Evolutionary conservation across 1,284 basidiomycete genomes (phyloP).

Genomic region (Rhodotorula sp.): DNA sequence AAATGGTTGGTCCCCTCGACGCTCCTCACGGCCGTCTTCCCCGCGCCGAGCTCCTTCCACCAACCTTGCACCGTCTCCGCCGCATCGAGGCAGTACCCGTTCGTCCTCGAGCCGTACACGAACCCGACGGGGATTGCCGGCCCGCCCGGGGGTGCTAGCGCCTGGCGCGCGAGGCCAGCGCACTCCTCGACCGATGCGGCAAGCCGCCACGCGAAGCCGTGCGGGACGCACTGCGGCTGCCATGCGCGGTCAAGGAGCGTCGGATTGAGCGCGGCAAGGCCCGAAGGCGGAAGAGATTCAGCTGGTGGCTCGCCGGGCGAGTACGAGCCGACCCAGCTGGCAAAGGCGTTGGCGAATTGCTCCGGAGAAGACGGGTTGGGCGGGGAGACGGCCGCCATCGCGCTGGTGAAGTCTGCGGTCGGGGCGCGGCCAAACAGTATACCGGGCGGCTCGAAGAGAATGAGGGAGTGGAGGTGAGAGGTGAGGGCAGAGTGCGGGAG

Average conservation of each 20-base stretch:
- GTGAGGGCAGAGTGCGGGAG: neutral
- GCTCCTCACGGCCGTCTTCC: constrained; percentile 5
- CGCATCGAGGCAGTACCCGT: constrained; percentile 26
- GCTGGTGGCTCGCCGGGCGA: neutral
- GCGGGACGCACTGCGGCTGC: constrained; percentile 16
- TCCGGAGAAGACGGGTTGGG: constrained; percentile 8
- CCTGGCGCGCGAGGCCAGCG: neutral
- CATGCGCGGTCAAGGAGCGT: constrained; percentile 8
- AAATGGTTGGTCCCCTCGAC: constrained; percentile 34
- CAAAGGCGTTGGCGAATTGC: constrained; percentile 25
- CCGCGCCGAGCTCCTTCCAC: neutral
- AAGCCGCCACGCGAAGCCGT: constrained; percentile 31
- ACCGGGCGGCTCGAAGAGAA: constrained; percentile 36
- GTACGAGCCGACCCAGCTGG: constrained; percentile 16
- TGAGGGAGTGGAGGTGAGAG: constrained; percentile 11
- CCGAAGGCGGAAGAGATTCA: neutral
- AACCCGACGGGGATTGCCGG: constrained; percentile 11
- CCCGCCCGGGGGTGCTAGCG: neutral
- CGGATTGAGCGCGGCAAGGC: neutral
- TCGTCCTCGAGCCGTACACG: constrained; percentile 18
- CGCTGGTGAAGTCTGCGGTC: constrained; percentile 20
- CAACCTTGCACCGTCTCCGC: neutral
- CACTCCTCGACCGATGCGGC: neutral
- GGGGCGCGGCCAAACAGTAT: constrained; percentile 17
- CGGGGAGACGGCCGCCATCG: constrained; percentile 24